phyloP scores from a whole-genome alignment of 2,329 filamentous ascomycete genomes.

The Trichoderma arundinaceum region DNA sequence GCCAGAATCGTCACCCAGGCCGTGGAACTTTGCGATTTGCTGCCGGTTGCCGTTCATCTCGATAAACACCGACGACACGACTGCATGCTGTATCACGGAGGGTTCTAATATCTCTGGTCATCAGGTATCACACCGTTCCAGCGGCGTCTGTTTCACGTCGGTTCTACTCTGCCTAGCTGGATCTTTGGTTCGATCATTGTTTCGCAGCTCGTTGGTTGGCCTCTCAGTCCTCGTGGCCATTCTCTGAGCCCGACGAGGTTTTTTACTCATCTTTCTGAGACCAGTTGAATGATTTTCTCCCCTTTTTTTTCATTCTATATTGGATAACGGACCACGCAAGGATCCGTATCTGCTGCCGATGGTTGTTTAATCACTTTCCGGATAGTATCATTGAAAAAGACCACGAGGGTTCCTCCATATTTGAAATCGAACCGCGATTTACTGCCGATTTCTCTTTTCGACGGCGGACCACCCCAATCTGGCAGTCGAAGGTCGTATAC shows the following conservation, averaged over 20 bases:
- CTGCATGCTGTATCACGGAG: slow-evolving; percentile 57
- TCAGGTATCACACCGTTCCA: slow-evolving; percentile 56
- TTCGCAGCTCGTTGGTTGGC: slow-evolving; percentile 18
- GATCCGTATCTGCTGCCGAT: neutral
- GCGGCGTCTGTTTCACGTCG: slow-evolving; percentile 56
- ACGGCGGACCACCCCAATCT: neutral
- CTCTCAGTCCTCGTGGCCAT: slow-evolving; percentile 3
- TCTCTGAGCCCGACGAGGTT: slow-evolving; percentile 1
- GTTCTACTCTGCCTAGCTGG: slow-evolving; percentile 37
- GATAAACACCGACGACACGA: slow-evolving; percentile 53
- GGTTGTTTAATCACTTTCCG: neutral
- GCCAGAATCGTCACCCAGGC: slow-evolving; percentile 40
- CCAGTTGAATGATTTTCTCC: neutral
- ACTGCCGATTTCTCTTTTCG: neutral
- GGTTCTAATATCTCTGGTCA: slow-evolving; percentile 51
- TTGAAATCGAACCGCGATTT: neutral
- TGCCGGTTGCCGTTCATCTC: slow-evolving; percentile 56
- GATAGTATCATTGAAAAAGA: neutral
- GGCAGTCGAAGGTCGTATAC: neutral
- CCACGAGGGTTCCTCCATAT: neutral
- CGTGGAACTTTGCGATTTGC: slow-evolving; percentile 42
- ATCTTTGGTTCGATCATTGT: slow-evolving; percentile 21
- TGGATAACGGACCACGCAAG: neutral
- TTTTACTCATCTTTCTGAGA: neutral
- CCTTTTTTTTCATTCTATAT: neutral